Base-by-base conservation (phyloP, 2,329 filamentous ascomycete species). In the Colletotrichum destructivum region DNA sequence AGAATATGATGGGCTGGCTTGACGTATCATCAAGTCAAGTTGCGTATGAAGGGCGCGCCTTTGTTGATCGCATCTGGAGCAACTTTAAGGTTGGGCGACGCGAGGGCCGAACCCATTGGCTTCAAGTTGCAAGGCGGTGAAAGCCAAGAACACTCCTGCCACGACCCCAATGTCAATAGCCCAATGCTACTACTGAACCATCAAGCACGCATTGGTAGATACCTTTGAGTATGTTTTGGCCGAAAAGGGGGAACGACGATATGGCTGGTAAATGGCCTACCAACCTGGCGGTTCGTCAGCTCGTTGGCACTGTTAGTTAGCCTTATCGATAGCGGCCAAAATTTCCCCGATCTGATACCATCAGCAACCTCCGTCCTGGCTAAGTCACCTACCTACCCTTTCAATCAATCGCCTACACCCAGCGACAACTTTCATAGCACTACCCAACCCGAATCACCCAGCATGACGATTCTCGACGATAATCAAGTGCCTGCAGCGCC, bases 261-360 rank as follows among this genome's bases (percentile, higher is more conserved):
- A 52, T n/a, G 21, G 16, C 9, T 16, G 31, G 31, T 12, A 11
- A 40, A 38, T 40, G 46, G 31, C 46, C 46, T 11, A 52, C 46
- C 40, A 35, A 42, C 21, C 15, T 54, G n/a, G 47, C 31, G 15
- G 46, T 52, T 8, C 12, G 40, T 56, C 23, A 61, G 62, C 44
- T 31, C 23, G 40, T n/a, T 21, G 46, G 60, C 51, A 16, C 23
- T 4, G 26, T 13, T 23, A 16, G 18, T 13, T 35, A 13, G 55
- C 31, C 46, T 71, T 69, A 72, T 72, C 69, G 69, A 72, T 72
- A 72, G 62, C 52, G 31, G 40, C 69, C 69, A 69, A 69, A 72
- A 72, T 57, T 71, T 71, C 65, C 69, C 62, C 35, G 18, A 51
- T 47, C 46, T 62, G 55, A 42, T 31, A 59, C 38, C 47, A 46